Percentiles rank a stretch among this genome's conserved stretches.
These are phyloP conservation scores for Pseudocercospora pini-densiflorae DNA, from an alignment of 2,329 filamentous ascomycete genomes.

Conservation along the genomic window DNA sequence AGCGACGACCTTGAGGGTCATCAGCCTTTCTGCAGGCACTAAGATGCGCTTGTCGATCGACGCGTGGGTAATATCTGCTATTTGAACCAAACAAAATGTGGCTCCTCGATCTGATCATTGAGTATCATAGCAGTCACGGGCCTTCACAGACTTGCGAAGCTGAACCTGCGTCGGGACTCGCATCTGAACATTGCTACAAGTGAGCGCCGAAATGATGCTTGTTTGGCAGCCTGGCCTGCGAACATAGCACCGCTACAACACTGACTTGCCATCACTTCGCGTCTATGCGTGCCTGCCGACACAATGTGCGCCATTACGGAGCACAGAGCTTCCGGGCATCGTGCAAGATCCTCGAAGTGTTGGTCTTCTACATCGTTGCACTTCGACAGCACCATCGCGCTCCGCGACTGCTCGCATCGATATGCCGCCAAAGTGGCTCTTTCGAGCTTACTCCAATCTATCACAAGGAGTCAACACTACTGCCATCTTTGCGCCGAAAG, in stretches of 20 bases:
- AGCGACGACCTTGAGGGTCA: not conserved
- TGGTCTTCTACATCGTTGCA: not conserved
- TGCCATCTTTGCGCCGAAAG: not conserved
- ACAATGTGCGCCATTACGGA: not conserved
- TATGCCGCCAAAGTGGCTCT: not conserved
- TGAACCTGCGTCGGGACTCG: not conserved
- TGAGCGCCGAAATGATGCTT: not conserved
- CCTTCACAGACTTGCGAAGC: not conserved
- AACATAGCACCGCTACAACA: not conserved
- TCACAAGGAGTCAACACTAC: not conserved
- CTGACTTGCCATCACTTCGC: not conserved
- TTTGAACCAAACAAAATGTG: not conserved
- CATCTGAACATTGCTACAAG: not conserved
- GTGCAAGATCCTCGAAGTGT: no score
- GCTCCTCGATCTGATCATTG: not conserved
- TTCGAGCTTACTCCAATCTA: not conserved
- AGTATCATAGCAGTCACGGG: not conserved
- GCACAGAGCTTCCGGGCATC: not conserved
- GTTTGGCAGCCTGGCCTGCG: not conserved
- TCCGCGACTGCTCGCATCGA: not conserved
- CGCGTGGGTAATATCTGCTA: not conserved
- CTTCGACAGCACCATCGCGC: not conserved
- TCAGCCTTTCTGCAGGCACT: no score
- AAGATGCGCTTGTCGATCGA: no score
- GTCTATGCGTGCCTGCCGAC: not conserved